These are phyloP conservation scores for Pichia cabralensis DNA, from an alignment of 805 yeast species.

Conservation along the genomic window DNA sequence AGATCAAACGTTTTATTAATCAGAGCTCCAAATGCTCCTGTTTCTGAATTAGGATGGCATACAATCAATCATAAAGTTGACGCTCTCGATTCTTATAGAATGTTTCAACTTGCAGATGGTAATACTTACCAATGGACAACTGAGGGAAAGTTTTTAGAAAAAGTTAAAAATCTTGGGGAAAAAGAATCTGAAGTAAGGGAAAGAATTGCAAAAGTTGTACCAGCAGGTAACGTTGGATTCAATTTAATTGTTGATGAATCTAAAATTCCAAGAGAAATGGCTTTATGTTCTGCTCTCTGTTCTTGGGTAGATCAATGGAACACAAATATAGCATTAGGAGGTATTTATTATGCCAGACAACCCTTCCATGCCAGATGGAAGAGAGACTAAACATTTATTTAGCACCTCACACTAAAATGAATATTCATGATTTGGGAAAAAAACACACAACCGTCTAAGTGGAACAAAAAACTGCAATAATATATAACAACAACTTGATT, in stretches of 20 bases:
- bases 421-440: too few relatives aligned
- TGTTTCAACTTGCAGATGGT: slow-evolving; percentile 53
- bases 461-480: too few relatives aligned
- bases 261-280: slow-evolving; percentile 48
- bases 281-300: slow-evolving; percentile 48
- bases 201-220: slow-evolving; percentile 48
- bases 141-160: slow-evolving; percentile 47
- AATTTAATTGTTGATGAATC: slow-evolving; percentile 44
- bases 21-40: slow-evolving; percentile 39
- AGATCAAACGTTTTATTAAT: slow-evolving; percentile 49
- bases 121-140: slow-evolving; percentile 56
- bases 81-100: slow-evolving; percentile 49
- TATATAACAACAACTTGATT: too few relatives aligned
- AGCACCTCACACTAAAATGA: too few relatives aligned
- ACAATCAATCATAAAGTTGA: slow-evolving; percentile 49
- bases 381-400: slow-evolving; percentile 35
- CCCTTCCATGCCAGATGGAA: slow-evolving; percentile 45
- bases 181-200: slow-evolving; percentile 55
- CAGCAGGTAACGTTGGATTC: slow-evolving; percentile 47
- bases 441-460: too few relatives aligned
- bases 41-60: slow-evolving; percentile 56
- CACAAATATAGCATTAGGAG: slow-evolving; percentile 51
- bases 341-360: slow-evolving; percentile 48
- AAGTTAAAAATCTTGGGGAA: slow-evolving; percentile 49
- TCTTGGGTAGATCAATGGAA: slow-evolving; percentile 63